Conservation (phyloP, 768 basidiomycete genomes). For the Macrolepiota fuliginosa region DNA sequence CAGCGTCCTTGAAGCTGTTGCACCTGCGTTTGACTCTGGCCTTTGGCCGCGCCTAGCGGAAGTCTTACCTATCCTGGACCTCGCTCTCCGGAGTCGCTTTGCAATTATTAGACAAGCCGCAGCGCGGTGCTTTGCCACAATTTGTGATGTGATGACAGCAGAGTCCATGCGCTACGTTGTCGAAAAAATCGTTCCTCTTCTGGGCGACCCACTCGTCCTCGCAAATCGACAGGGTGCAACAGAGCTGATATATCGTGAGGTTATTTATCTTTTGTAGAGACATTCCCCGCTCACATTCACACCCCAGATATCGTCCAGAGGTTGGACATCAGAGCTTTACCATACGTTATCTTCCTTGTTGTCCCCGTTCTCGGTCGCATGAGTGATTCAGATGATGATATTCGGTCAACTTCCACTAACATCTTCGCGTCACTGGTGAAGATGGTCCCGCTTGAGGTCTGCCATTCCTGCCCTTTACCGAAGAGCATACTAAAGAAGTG, state of each 20-base stretch:
- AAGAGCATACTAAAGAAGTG: background rate
- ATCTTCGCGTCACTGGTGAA: slow-evolving; percentile 97
- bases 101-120: slow-evolving; percentile 89
- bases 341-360: slow-evolving; percentile 95
- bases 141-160: slow-evolving; percentile 83
- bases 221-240: slow-evolving; percentile 85
- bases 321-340: slow-evolving; percentile 91
- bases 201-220: slow-evolving; percentile 74
- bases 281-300: slow-evolving; percentile 11
- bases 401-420: slow-evolving; percentile 92
- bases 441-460: slow-evolving; percentile 96
- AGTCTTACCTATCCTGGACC: slow-evolving; percentile 73
- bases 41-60: slow-evolving; percentile 68
- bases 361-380: slow-evolving; percentile 96
- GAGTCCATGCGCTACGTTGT: slow-evolving; percentile 91
- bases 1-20: slow-evolving; percentile 82
- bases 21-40: slow-evolving; percentile 67
- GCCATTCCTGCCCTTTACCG: slow-evolving; percentile 14
- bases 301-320: slow-evolving; percentile 81
- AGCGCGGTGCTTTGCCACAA: slow-evolving; percentile 81
- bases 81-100: slow-evolving; percentile 81
- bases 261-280: slow-evolving; percentile 8
- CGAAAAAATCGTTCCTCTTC: slow-evolving; percentile 74
- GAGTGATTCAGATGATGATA: slow-evolving; percentile 92
- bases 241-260: slow-evolving; percentile 89